A percentile compares a stretch with the other conserved stretches of the same genome.
These are phyloP conservation scores for Setomelanomma holmii DNA, from an alignment of 2,329 filamentous ascomycete genomes.

Conservation along the genomic window DNA sequence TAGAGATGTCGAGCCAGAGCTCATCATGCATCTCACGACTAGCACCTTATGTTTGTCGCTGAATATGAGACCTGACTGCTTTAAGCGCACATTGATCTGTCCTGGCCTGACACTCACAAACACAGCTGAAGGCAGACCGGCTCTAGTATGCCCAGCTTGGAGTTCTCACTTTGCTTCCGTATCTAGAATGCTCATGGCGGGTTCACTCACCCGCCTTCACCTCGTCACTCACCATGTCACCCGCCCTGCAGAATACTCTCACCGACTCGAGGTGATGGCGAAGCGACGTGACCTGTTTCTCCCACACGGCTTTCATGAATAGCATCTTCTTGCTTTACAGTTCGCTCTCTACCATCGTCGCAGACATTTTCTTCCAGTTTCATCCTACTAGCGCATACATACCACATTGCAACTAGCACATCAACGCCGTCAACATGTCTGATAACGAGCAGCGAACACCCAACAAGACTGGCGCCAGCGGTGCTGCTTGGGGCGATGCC, in stretches of 20 bases:
- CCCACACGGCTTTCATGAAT: neutral
- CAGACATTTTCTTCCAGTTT: neutral
- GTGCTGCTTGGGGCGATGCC: conserved; percentile 28
- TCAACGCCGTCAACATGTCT: neutral
- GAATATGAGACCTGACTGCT: too few species aligned
- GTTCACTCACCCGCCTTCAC: neutral
- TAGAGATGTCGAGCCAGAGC: too few species aligned
- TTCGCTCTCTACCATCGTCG: neutral
- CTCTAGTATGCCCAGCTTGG: too few species aligned
- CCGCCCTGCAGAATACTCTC: neutral
- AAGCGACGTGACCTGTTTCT: neutral
- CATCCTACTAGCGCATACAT: too few species aligned
- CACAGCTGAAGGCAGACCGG: too few species aligned
- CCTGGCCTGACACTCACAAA: too few species aligned
- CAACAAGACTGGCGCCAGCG: conserved; percentile 14
- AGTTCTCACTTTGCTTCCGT: too few species aligned
- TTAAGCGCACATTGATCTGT: too few species aligned
- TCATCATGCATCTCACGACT: too few species aligned
- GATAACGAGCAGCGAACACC: conserved; percentile 6
- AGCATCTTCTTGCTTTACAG: too few species aligned
- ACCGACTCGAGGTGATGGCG: neutral
- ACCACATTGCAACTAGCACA: neutral
- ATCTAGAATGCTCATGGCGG: too few species aligned
- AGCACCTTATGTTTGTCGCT: too few species aligned
- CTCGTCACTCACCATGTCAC: neutral